Evolutionary conservation across 352 stramenopile species (phyloP), one percentile per base, ranked within the genome.

Genomic region (Peronospora farinosa): DNA sequence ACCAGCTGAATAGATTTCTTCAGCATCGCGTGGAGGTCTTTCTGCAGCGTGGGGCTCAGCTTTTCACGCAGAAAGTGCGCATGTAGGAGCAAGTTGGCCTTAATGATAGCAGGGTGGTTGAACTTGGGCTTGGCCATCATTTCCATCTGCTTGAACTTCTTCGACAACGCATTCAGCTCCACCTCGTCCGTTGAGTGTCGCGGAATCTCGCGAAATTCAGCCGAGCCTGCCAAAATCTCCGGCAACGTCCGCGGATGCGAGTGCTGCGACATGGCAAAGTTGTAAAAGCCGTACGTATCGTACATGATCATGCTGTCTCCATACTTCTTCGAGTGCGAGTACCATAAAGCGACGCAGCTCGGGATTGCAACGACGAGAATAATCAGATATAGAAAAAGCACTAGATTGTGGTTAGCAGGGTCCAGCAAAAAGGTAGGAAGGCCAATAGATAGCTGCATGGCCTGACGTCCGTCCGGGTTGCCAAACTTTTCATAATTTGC

Each of bases 261-360:
- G 67, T 97, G 74, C 64, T 98, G 92, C 54, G 87, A 96, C 57
- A 98, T 87, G 38, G 95, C 84, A 56, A 98, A 94, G 75, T 98
- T 97, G 78, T 97, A 99, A 72, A 97, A 98, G 28, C 90, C 91
- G 69, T 99, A 99, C 47, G 96, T 98, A 72, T 98, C 95, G 78
- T 99, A 99, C 93, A 99, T 98, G 70, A 99, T 97, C 80, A 98
- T 97, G 64, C 96, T 98, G 77, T 99, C 96, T 25, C 96, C 96
- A 65, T 97, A 99, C 62, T 97, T 96, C 74, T 99, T 98, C 59
- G 89, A 98, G 69, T 96, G 83, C 60, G 88, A 92, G 74, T 97
- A 97, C 79, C 96, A 98, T 4, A 92, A 74, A 54, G 87, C 96
- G 0, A 98, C 95, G 47, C 80, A 90, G 48, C 84, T 95, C 25